Base-by-base conservation (phyloP, 345 rosid genomes). In the Populus ilicifolia region DNA sequence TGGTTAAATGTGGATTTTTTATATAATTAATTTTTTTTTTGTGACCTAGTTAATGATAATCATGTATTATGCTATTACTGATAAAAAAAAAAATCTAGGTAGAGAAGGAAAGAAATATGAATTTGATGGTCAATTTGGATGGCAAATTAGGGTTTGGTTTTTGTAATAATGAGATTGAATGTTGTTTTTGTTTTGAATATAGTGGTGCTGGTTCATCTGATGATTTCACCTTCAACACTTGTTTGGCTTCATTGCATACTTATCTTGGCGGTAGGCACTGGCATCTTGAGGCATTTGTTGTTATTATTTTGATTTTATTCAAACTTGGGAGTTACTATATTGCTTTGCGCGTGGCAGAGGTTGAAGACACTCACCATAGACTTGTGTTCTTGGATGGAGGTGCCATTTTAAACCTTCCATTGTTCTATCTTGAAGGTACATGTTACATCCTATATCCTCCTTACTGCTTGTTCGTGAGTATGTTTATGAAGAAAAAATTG, bases 361-460 rank as follows among this genome's bases (percentile, higher is more conserved):
- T 93, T 84, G 98, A 96, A 70, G 98, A 96, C 65, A 93, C 95
- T 23, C 94, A 78, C 61, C 85, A 78, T 72, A 86, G 97, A 77
- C 74, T 89, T 83, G 83, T 90, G 77, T 87, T 92, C 83, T 87
- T 90, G 86, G 97, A 93, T 80, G 96, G 94, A 23, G 97, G 94
- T 80, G 91, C 90, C 12, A 63, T 82, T 25, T 84, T 90, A 70
- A 89, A 83, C 77, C 82, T 96, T 20, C 97, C 99, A 0, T 80
- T 96, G 80, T 87, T 92, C 87, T 88, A 91, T 87, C 98, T 93
- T 46, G 88, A 96, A 89, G 99, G 99, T 96, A 82, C 38, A 5
- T 41, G 36, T 10, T 2, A 25, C 23, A 71, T 18, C 6, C 76
- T 52, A 33, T 8, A n/a, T 23, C 1, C 36, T n/a, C 35, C 23